Evolutionary conservation across 2,329 filamentous ascomycete species (phyloP).

Genomic region (Penicillium decumbens): DNA sequence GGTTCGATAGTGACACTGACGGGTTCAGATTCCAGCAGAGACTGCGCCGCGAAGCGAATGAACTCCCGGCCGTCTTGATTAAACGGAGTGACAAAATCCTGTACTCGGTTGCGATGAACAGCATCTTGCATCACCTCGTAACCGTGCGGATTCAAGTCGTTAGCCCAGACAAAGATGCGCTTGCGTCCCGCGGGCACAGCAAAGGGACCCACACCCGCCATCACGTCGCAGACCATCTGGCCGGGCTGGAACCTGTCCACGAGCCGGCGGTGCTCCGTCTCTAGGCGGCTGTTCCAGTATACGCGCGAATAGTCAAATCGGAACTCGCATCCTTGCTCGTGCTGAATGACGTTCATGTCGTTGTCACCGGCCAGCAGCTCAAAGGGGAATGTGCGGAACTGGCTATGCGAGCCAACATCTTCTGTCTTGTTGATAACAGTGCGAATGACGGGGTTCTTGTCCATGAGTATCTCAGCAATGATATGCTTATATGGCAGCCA

Average conservation of each 20-base stretch:
- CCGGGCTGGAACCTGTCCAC: conserved; percentile 72
- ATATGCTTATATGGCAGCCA: conserved; percentile 82
- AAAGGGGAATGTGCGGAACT: conserved; percentile 88
- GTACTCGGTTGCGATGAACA: conserved; percentile 73
- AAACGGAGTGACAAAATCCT: conserved; percentile 68
- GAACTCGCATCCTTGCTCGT: conserved; percentile 81
- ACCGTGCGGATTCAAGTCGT: conserved; percentile 92
- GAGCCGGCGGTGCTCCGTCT: conserved; percentile 80
- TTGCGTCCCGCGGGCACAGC: conserved; percentile 87
- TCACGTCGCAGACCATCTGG: conserved; percentile 90
- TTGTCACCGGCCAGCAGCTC: conserved; percentile 79
- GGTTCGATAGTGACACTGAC: conserved; percentile 51
- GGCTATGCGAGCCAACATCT: conserved; percentile 76
- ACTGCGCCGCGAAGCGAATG: conserved; percentile 65
- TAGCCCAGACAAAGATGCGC: conserved; percentile 89
- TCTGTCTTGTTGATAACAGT: conserved; percentile 97
- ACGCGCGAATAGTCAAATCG: conserved; percentile 92
- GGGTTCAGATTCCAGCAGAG: conserved; percentile 45
- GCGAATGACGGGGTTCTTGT: conserved; percentile 76
- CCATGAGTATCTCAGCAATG: conserved; percentile 77
- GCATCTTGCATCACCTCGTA: conserved; percentile 67
- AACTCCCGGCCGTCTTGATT: conserved; percentile 79
- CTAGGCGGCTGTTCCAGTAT: conserved; percentile 94
- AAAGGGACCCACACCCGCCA: conserved; percentile 96
- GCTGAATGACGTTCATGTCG: conserved; percentile 76